These are phyloP conservation scores for Boletus sp. DNA, from an alignment of 768 basidiomycete genomes.

Conservation along the genomic window DNA sequence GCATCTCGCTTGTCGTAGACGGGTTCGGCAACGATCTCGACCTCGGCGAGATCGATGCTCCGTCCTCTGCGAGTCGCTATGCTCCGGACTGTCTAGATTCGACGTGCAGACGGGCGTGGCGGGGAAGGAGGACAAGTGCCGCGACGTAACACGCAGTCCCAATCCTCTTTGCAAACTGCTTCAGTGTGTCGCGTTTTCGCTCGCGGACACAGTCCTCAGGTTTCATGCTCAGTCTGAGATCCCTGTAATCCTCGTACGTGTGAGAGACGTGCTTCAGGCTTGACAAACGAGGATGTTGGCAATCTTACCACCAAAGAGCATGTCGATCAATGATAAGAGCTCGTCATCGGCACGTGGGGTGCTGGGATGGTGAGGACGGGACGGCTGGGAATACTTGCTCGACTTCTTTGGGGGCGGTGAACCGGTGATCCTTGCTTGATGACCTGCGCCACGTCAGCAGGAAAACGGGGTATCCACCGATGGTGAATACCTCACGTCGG, in stretches of 20 bases:
- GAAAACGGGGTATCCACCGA: not conserved
- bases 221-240: constrained; percentile 87
- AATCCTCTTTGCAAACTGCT: constrained; percentile 68
- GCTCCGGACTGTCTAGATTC: constrained; percentile 31
- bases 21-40: constrained; percentile 31
- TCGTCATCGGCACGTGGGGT: constrained; percentile 45
- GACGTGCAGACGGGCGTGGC: constrained; percentile 35
- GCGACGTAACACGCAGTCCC: constrained; percentile 25
- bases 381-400: constrained; percentile 20
- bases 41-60: constrained; percentile 33
- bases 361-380: not conserved
- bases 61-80: constrained; percentile 28
- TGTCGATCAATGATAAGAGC: constrained; percentile 76
- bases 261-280: constrained; percentile 90
- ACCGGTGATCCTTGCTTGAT: constrained; percentile 80
- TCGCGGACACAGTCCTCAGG: constrained; percentile 73
- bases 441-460: constrained; percentile 44
- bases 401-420: constrained; percentile 43
- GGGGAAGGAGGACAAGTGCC: constrained; percentile 55
- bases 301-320: constrained; percentile 86
- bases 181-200: constrained; percentile 76
- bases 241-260: constrained; percentile 83
- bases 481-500: constrained; percentile 56
- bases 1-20: not conserved
- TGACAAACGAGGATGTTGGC: constrained; percentile 93